These are phyloP conservation scores for Colletotrichum tanaceti DNA, from an alignment of 2,329 filamentous ascomycete species.

Conservation along the genomic window DNA sequence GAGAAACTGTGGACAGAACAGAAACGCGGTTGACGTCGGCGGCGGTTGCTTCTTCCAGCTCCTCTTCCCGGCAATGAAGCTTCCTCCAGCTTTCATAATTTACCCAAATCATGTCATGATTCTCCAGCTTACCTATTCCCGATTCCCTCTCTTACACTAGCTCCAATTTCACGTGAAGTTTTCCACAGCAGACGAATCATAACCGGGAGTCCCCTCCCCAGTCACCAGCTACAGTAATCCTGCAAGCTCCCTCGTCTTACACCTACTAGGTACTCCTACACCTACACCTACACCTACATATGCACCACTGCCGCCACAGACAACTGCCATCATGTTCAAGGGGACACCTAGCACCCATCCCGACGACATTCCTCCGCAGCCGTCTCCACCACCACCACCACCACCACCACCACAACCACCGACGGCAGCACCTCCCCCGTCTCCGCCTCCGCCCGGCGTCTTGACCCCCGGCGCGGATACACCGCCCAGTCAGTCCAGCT, in stretches of 20 bases:
- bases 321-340: conserved; percentile 31
- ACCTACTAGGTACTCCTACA: too few relatives aligned
- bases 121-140: not conserved
- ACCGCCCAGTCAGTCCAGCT: conserved; percentile 19
- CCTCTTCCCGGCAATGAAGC: too few relatives aligned
- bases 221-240: too few relatives aligned
- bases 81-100: too few relatives aligned
- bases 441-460: not conserved
- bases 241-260: not conserved
- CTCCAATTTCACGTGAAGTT: conserved; percentile 10
- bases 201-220: not conserved
- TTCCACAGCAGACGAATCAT: conserved; percentile 12
- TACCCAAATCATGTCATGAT: conserved; percentile 2
- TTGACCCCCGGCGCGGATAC: not conserved
- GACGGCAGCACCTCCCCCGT: not conserved
- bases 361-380: conserved; percentile 20
- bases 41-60: conserved; percentile 20
- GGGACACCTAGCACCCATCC: conserved; percentile 17
- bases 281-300: not conserved
- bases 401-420: too few relatives aligned
- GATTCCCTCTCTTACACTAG: too few relatives aligned
- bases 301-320: too few relatives aligned
- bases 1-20: not conserved
- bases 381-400: conserved; percentile 1
- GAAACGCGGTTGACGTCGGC: conserved; percentile 39